Conservation (phyloP, 306 rosid genomes). For the Astragalus membranaceus region DNA sequence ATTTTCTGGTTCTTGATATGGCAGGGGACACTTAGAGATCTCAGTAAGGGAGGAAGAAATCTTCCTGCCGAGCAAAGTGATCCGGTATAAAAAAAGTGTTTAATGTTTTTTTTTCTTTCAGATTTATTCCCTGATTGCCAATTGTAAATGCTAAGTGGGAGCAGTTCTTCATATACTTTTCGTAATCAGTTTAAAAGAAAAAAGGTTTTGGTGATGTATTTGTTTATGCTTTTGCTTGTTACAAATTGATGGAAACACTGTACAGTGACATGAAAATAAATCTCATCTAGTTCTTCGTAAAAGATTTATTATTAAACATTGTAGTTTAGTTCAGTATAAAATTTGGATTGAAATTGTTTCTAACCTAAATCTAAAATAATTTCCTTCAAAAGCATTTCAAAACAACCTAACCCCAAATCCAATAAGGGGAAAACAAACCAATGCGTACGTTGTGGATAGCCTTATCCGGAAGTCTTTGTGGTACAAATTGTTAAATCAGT, state of each 20-base stretch:
- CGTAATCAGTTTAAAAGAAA: not conserved
- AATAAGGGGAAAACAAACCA: not conserved
- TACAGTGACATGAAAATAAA: not conserved
- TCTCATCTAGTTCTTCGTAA: not conserved
- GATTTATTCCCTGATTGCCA: not conserved
- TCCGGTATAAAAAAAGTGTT: constrained; percentile 43
- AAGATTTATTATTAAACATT: not conserved
- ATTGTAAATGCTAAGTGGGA: not conserved
- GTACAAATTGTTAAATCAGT: not conserved
- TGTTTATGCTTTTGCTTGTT: not conserved
- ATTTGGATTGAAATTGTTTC: not conserved
- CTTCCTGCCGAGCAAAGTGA: constrained; percentile 53
- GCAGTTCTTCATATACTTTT: not conserved
- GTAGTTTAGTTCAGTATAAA: not conserved
- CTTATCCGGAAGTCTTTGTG: constrained; percentile 2
- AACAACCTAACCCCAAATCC: not conserved
- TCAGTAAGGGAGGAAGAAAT: constrained; percentile 84
- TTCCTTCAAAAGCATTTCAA: not conserved
- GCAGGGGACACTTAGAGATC: constrained; percentile 96
- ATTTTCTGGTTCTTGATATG: constrained; percentile 31
- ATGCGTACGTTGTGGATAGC: not conserved
- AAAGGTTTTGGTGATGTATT: not conserved
- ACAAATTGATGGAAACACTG: not conserved
- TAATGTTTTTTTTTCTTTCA: not conserved
- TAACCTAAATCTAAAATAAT: not conserved